These are phyloP conservation scores for Pugionium dolabratum DNA, from an alignment of 345 rosid genomes.

Conservation along the genomic window DNA sequence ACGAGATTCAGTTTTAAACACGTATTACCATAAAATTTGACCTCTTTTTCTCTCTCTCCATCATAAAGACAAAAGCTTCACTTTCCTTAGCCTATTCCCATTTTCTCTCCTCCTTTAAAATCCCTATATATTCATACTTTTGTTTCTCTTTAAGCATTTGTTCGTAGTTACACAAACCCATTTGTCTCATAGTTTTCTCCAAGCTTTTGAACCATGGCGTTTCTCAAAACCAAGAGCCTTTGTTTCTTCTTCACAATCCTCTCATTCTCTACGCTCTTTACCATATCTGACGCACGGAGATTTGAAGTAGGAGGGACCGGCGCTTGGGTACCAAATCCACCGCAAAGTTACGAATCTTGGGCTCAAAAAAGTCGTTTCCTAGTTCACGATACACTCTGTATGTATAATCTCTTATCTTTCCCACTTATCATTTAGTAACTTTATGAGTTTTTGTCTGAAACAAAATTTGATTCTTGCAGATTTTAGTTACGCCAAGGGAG, in stretches of 20 bases:
- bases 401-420: not conserved
- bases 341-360: slow-evolving; percentile 70
- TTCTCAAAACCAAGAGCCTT: slow-evolving; percentile 7
- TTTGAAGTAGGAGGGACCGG: slow-evolving; percentile 71
- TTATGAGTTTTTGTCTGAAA: not conserved
- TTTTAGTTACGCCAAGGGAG: slow-evolving; percentile 71
- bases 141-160: too few relatives aligned
- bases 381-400: slow-evolving; percentile 78
- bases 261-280: slow-evolving; percentile 21
- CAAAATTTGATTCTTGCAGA: slow-evolving; percentile 41
- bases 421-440: not conserved
- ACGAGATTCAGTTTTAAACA: slow-evolving; percentile 23
- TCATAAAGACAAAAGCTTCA: slow-evolving; percentile 29
- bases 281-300: slow-evolving; percentile 39
- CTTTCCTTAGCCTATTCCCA: slow-evolving; percentile 10
- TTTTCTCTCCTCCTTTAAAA: not conserved
- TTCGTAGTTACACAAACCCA: not conserved
- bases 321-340: slow-evolving; percentile 73
- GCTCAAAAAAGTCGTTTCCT: slow-evolving; percentile 70
- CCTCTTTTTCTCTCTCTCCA: slow-evolving; percentile 23
- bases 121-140: slow-evolving; percentile 19
- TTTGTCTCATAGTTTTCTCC: slow-evolving; percentile 15
- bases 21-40: slow-evolving; percentile 25
- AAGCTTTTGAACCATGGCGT: slow-evolving; percentile 21
- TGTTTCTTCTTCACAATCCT: slow-evolving; percentile 23